These are phyloP conservation scores for Pontederia paniculata DNA, from an alignment of 176 grass and related monocot species.

Conservation along the genomic window DNA sequence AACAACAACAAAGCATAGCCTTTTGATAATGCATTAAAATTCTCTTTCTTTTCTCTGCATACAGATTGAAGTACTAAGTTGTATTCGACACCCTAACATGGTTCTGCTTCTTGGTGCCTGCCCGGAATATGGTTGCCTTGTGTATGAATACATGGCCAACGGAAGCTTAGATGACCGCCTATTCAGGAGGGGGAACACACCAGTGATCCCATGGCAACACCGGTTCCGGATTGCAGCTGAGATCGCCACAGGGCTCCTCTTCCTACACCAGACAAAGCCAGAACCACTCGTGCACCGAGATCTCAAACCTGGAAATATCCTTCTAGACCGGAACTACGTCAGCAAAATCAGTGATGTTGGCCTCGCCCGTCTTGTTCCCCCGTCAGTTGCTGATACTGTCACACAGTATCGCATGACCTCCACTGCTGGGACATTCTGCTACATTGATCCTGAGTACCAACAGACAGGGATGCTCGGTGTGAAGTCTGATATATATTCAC, in stretches of 20 bases:
- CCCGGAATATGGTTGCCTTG: slow-evolving; percentile 83
- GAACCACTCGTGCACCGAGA: slow-evolving; percentile 90
- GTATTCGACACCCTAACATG: slow-evolving; percentile 93
- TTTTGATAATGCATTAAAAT: too few relatives aligned
- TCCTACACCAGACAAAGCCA: slow-evolving; percentile 79
- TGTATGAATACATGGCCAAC: slow-evolving; percentile 91
- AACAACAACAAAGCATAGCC: too few relatives aligned
- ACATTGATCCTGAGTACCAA: slow-evolving; percentile 98
- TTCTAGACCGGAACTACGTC: slow-evolving; percentile 79
- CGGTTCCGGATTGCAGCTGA: slow-evolving; percentile 77
- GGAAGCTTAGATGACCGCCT: slow-evolving; percentile 87
- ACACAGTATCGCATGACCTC: slow-evolving; percentile 90
- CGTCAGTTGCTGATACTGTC: slow-evolving; percentile 50
- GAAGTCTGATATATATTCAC: slow-evolving; percentile 87
- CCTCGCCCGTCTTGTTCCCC: slow-evolving; percentile 68
- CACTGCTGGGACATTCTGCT: slow-evolving; percentile 83
- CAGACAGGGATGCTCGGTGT: slow-evolving; percentile 82
- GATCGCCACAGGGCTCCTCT: slow-evolving; percentile 76
- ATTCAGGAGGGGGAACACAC: slow-evolving; percentile 37
- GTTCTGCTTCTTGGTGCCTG: slow-evolving; percentile 88
- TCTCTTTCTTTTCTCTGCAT: neutral
- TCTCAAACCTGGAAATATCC: slow-evolving; percentile 85
- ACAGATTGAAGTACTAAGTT: slow-evolving; percentile 74
- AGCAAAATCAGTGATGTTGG: slow-evolving; percentile 96
- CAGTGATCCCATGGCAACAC: slow-evolving; percentile 58